phyloP scores from a whole-genome alignment of 1,284 basidiomycete genomes.

The Ustilago xerochloae region DNA sequence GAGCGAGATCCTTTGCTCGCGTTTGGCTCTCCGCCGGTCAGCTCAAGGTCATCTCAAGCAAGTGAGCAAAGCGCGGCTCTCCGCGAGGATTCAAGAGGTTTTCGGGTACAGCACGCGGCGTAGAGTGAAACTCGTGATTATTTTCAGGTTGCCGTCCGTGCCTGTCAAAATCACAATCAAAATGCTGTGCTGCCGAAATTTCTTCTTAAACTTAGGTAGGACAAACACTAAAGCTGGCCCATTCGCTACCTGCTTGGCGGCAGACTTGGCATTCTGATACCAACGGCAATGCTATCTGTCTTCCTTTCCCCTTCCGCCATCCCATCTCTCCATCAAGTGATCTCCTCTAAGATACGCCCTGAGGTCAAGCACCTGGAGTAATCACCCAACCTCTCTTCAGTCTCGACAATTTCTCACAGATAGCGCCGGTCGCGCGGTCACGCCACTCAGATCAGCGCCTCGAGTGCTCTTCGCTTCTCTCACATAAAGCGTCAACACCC shows the following conservation, averaged over 20 bases:
- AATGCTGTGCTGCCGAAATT: not conserved
- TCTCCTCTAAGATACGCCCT: too few species aligned
- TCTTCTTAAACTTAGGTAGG: not conserved
- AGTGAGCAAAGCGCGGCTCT: not conserved
- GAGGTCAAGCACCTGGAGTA: too few species aligned
- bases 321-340: too few species aligned
- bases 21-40: not conserved
- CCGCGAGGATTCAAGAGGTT: too few species aligned
- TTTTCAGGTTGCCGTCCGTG: too few species aligned
- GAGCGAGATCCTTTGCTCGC: not conserved
- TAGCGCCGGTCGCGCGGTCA: not conserved
- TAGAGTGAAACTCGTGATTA: too few species aligned
- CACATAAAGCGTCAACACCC: not conserved
- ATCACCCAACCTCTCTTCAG: too few species aligned
- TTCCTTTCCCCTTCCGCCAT: too few species aligned
- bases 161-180: not conserved
- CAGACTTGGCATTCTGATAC: not conserved
- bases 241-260: not conserved
- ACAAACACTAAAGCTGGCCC: not conserved
- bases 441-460: not conserved
- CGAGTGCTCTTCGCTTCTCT: not conserved
- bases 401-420: not conserved
- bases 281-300: not conserved
- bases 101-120: too few species aligned
- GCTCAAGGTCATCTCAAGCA: not conserved